A percentile compares a stretch with the other conserved stretches of the same genome.
phyloP scores from a whole-genome alignment of 2,329 filamentous ascomycete species.

The Coniella lustricola region DNA sequence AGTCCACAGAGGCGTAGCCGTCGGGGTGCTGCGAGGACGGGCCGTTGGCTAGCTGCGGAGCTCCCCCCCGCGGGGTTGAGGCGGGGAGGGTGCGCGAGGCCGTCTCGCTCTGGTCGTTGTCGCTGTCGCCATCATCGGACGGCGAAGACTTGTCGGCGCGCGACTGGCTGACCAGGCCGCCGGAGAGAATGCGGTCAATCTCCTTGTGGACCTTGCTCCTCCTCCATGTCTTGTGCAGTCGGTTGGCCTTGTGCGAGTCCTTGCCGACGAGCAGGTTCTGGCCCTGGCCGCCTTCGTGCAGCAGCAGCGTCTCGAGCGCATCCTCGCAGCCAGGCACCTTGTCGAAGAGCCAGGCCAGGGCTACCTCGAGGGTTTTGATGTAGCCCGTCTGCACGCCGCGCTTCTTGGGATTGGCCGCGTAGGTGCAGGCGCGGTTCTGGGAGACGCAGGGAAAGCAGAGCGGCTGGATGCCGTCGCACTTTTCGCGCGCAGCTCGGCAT shows the following conservation, averaged over 20 bases:
- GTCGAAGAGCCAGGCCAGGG: slow-evolving; percentile 60
- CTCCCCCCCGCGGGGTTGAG: background rate
- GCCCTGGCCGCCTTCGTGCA: slow-evolving; percentile 32
- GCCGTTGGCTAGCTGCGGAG: background rate
- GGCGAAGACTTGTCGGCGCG: slow-evolving; percentile 25
- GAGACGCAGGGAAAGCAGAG: slow-evolving; percentile 59
- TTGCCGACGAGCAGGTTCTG: slow-evolving; percentile 45
- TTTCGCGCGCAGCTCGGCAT: slow-evolving; percentile 60
- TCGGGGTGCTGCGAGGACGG: background rate
- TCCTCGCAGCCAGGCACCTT: slow-evolving; percentile 53
- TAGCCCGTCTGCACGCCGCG: slow-evolving; percentile 75
- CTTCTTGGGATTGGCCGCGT: slow-evolving; percentile 67
- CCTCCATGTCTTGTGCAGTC: slow-evolving; percentile 55
- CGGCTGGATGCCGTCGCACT: slow-evolving; percentile 64
- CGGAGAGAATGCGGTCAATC: slow-evolving; percentile 55
- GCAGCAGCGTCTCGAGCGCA: slow-evolving; percentile 48
- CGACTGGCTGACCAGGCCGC: slow-evolving; percentile 27
- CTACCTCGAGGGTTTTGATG: slow-evolving; percentile 64
- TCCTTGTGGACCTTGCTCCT: slow-evolving; percentile 55
- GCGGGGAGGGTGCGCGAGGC: background rate
- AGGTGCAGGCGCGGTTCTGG: slow-evolving; percentile 60
- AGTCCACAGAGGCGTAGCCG: background rate
- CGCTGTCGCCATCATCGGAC: slow-evolving; percentile 25
- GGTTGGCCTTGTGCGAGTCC: slow-evolving; percentile 45
- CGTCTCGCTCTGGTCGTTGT: slow-evolving; percentile 19